Evolutionary conservation across 164 flowering plant genomes (phyloP).

Genomic region (Nymphaea thermarum): DNA sequence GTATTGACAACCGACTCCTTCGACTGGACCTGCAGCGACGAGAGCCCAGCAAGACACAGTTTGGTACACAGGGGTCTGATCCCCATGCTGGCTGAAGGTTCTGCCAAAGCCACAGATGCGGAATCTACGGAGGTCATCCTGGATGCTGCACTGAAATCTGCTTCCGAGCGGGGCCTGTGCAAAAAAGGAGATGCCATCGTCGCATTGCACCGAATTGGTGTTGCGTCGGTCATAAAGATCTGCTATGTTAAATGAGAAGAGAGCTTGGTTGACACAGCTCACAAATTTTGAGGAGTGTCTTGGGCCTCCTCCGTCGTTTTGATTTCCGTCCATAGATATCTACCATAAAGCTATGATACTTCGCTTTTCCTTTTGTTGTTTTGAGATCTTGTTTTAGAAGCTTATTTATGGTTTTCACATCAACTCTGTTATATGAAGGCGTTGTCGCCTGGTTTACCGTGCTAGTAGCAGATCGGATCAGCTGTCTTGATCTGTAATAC

Average conservation of each 20-base stretch:
- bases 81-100: slow-evolving; percentile 67
- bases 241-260: slow-evolving; percentile 26
- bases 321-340: too few species aligned
- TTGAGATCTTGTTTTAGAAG: too few species aligned
- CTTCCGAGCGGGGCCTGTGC: slow-evolving; percentile 37
- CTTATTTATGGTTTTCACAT: too few species aligned
- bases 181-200: slow-evolving; percentile 38
- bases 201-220: slow-evolving; percentile 40
- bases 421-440: too few species aligned
- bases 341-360: too few species aligned
- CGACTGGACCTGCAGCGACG: slow-evolving; percentile 77
- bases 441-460: too few species aligned
- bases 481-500: too few species aligned
- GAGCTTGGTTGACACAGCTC: too few species aligned
- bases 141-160: slow-evolving; percentile 65
- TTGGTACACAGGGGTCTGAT: slow-evolving; percentile 65
- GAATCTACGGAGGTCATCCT: slow-evolving; percentile 80
- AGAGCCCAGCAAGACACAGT: slow-evolving; percentile 78
- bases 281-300: too few species aligned
- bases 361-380: too few species aligned
- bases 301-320: too few species aligned
- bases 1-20: slow-evolving; percentile 65
- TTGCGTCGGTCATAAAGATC: slow-evolving; percentile 38
- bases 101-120: slow-evolving; percentile 77
- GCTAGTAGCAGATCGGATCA: too few species aligned